Evolutionary conservation across 768 basidiomycete genomes (phyloP).

Genomic region (Amanita rubescens): DNA sequence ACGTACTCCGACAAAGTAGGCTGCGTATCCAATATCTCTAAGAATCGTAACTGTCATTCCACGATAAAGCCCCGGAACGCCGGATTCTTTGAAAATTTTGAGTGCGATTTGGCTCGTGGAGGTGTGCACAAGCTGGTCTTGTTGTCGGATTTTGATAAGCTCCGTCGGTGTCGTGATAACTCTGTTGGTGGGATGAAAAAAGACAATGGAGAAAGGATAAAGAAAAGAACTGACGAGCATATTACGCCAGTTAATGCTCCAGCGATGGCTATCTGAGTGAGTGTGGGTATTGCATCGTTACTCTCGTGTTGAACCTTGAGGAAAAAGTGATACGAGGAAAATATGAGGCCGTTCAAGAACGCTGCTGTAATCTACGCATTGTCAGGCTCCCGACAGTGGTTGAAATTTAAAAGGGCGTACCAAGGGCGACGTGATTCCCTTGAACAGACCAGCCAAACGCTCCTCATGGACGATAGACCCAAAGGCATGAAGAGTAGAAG

Average conservation of each 20-base stretch:
- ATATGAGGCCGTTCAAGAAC: slow-evolving; percentile 79
- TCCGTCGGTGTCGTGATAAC: slow-evolving; percentile 79
- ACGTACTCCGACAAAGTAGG: slow-evolving; percentile 75
- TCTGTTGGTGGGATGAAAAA: slow-evolving; percentile 25
- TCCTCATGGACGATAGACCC: slow-evolving; percentile 66
- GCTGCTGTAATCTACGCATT: slow-evolving; percentile 53
- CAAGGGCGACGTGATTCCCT: slow-evolving; percentile 76
- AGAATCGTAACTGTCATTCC: slow-evolving; percentile 68
- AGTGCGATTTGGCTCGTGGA: slow-evolving; percentile 48
- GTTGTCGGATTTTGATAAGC: slow-evolving; percentile 82
- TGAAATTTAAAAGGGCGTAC: slow-evolving; percentile 46
- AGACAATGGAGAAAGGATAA: background rate
- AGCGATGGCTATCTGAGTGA: slow-evolving; percentile 68
- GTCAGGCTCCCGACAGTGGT: background rate
- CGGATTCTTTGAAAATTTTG: slow-evolving; percentile 46
- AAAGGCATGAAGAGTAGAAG: slow-evolving; percentile 58
- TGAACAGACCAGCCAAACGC: slow-evolving; percentile 58
- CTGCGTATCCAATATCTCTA: slow-evolving; percentile 77
- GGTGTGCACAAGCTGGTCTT: slow-evolving; percentile 42
- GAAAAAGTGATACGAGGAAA: slow-evolving; percentile 77
- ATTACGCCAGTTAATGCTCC: slow-evolving; percentile 77
- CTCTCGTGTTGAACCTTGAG: slow-evolving; percentile 56
- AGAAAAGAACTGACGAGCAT: slow-evolving; percentile 51
- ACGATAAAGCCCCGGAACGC: slow-evolving; percentile 66
- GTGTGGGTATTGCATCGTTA: slow-evolving; percentile 43